Evolutionary conservation across 805 yeast genomes (phyloP), one percentile per base, ranked within the genome.

Genomic region (Saturnispora zaruensis): DNA sequence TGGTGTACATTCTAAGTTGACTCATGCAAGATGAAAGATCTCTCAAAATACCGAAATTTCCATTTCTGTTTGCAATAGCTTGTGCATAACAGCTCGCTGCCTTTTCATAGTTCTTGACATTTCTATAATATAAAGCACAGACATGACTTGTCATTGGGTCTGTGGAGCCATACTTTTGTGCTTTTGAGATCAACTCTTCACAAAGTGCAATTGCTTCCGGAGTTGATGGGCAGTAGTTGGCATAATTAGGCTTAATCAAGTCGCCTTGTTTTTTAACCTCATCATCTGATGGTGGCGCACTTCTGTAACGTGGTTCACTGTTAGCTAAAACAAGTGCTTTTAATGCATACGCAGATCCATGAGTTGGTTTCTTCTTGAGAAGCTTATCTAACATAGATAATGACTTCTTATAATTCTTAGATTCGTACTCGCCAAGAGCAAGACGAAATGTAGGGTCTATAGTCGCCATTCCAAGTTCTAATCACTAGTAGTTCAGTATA

Each of bases 391-490:
- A 76, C 26, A 81, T 62, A 63, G 86, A 86, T 58, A 90, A 67
- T 1, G 96, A 79, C 60, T 91, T 89, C 63, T 87, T 87, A 72
- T 90, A 90, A 65, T 88, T 89, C 64, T 87, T 88, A 44, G 75
- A 64, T 62, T 93, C 98, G 60, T 88, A 93, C 28, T 86, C 74
- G 57, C 80, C 80, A 59, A 93, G 73, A 1, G 96, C 96, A 57
- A 84, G 86, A 51, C 83, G 76, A 70, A 91, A 89, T 5, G 43
- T 30, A 9, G 37, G 49, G 16, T 45, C 49, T 13, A 44, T 33
- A 18, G 41, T 38, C 5, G 25, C n/a, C 30, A 38, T 38, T 18
- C 5, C 11, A 32, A 32, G 3, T 7, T 32, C n/a, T 32, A n/a
- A n/a, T n/a, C n/a, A n/a, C n/a, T n/a, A n/a, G n/a, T n/a, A n/a